Evolutionary conservation across 1,284 basidiomycete genomes (phyloP), one percentile per base, ranked within the genome.

Genomic region (Thelephora terrestris): DNA sequence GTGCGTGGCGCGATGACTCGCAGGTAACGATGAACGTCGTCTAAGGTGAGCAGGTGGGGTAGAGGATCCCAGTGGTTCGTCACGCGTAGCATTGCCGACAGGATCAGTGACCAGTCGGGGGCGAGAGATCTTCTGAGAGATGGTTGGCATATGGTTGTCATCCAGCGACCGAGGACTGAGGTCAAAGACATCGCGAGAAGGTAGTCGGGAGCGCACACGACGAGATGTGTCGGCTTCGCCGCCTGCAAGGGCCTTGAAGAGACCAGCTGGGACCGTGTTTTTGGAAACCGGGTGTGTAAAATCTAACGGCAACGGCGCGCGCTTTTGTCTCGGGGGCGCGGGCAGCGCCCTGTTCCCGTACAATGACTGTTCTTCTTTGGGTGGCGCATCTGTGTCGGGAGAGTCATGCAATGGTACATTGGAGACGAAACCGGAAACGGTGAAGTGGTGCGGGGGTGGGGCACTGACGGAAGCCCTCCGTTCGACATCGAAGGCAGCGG

Each of bases 181-280:
- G 18, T 85, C 82, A 53, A 75, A 71, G 52, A 73, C 64, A 46
- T 79, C 77, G 47, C 76, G 74, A 14, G 85, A 87, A 60, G 76
- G 71, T 50, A 86, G 71, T 36, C 85, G 71, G n/a, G 85, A 86
- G 35, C 85, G 81, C 24, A 85, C 83, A 38, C 76, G 70, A 47
- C 84, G 74, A 2, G 81, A 80, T 52, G 85, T 83, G 46, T 87
- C 76, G 16, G 51, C 51, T 43, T 66, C 66, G 35, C 66, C 70
- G 54, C 71, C 76, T 23, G 75, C 78, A 47, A 87, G 69, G 10
- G 85, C 82, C 65, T 89, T 89, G 75, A 90, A 90, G 50, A 89
- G 59, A 3, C 85, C 85, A 37, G 87, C 87, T 20, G 86, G 87
- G 14, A 89, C 81, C 16, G 84, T 89, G 57, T 85, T 86, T 21